Evolutionary conservation across 805 yeast genomes (phyloP).

Genomic region (Saturnispora kantuleensis): DNA sequence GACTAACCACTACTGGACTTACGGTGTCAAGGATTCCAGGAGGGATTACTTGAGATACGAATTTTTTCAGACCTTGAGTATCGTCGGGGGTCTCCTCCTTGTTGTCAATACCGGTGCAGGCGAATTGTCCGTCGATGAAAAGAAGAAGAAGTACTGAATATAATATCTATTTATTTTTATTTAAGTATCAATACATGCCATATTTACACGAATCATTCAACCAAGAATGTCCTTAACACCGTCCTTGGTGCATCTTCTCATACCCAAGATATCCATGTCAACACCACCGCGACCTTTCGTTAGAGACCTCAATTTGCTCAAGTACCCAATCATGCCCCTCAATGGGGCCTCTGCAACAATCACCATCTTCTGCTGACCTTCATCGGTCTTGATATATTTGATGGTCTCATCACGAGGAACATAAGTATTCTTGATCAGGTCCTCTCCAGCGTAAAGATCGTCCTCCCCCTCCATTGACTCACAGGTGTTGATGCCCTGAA

Average conservation of each 20-base stretch:
- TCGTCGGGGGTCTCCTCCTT: slow-evolving; percentile 86
- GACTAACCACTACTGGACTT: slow-evolving; percentile 84
- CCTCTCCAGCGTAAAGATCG: slow-evolving; percentile 38
- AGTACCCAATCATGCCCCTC: slow-evolving; percentile 84
- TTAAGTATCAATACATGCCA: neutral
- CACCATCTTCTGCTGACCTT: slow-evolving; percentile 34
- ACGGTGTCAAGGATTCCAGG: slow-evolving; percentile 57
- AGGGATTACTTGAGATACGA: slow-evolving; percentile 89
- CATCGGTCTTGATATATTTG: slow-evolving; percentile 22
- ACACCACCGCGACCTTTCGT: slow-evolving; percentile 87
- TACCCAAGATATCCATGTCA: slow-evolving; percentile 67
- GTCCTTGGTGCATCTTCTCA: slow-evolving; percentile 55
- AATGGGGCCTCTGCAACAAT: slow-evolving; percentile 79
- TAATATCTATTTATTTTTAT: neutral
- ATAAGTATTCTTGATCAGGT: slow-evolving; percentile 52
- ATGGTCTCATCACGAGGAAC: slow-evolving; percentile 71
- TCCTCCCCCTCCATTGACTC: slow-evolving; percentile 14
- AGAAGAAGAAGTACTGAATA: slow-evolving; percentile 51
- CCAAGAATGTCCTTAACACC: slow-evolving; percentile 31
- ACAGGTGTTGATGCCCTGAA: slow-evolving; percentile 64
- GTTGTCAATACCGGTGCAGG: slow-evolving; percentile 97
- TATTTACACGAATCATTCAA: slow-evolving; percentile 1
- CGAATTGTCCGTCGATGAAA: slow-evolving; percentile 83
- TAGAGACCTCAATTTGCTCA: slow-evolving; percentile 63
- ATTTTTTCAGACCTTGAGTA: slow-evolving; percentile 87